Conservation (phyloP, 805 yeast genomes). For the Metschnikowia colocasiae region DNA sequence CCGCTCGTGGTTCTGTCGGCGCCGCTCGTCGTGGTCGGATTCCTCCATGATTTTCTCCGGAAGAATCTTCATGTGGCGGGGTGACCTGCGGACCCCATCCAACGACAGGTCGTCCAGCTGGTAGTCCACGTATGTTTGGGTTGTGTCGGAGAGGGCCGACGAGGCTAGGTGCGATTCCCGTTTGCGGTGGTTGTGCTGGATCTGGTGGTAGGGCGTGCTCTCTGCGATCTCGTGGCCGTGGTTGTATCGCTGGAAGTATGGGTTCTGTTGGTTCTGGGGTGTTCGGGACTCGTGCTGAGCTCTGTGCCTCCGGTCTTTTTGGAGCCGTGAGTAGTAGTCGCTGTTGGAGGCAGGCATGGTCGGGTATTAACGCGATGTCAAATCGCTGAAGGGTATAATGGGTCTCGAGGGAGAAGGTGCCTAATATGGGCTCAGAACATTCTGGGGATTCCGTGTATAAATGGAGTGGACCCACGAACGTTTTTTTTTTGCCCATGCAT, state of each 20-base stretch:
- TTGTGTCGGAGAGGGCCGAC: conserved; percentile 14
- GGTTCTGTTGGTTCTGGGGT: conserved; percentile 5
- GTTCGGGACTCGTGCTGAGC: background rate
- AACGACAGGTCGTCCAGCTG: conserved; percentile 11
- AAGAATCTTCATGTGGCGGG: conserved; percentile 3
- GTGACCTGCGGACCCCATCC: conserved; percentile 2
- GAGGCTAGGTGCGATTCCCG: conserved; percentile 9
- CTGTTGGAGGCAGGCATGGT: conserved; percentile 9
- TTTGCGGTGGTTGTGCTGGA: conserved; percentile 3
- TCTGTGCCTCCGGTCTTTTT: background rate
- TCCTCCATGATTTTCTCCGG: conserved; percentile 1
- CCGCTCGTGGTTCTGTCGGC: background rate
- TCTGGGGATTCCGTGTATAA: background rate
- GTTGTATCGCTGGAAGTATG: conserved; percentile 5
- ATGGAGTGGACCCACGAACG: background rate
- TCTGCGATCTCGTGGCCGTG: conserved; percentile 3
- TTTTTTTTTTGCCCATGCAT: conserved; percentile 1
- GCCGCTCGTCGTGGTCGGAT: conserved; percentile 1
- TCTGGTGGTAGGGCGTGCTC: conserved; percentile 6
- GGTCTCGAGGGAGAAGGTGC: background rate
- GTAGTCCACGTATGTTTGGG: conserved; percentile 16
- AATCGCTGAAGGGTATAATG: background rate
- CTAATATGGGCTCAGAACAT: background rate
- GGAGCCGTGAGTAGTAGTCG: conserved; percentile 11
- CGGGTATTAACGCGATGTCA: background rate